Percentiles rank a stretch among this genome's conserved stretches.
phyloP scores from a whole-genome alignment of 345 rosid species.

The Carallia pectinifolia region DNA sequence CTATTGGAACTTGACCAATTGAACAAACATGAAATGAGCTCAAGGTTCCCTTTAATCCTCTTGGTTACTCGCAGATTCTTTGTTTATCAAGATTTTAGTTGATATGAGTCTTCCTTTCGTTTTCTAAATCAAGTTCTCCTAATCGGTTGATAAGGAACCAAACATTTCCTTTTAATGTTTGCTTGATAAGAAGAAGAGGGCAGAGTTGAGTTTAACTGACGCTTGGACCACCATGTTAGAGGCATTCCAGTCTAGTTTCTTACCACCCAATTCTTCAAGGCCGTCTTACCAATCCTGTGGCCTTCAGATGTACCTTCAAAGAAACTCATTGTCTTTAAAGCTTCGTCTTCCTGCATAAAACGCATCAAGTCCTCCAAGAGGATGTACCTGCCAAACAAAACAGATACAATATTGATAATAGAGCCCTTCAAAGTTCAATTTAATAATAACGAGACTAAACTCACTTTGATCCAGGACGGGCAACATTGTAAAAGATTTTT shows the following conservation, averaged over 20 bases:
- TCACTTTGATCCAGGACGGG: conserved; percentile 57
- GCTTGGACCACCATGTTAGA: neutral
- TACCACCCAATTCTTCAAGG: conserved; percentile 92
- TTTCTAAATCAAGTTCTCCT: no score
- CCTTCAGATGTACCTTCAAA: conserved; percentile 74
- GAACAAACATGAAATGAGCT: no score
- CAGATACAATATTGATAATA: neutral
- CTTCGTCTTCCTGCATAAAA: conserved; percentile 67
- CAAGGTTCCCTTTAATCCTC: no score
- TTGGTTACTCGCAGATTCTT: no score
- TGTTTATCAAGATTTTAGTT: no score
- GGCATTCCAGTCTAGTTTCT: conserved; percentile 11
- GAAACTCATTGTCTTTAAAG: conserved; percentile 58
- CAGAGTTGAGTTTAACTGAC: neutral
- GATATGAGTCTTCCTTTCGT: no score
- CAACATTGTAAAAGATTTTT: conserved; percentile 76
- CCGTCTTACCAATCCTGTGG: conserved; percentile 57
- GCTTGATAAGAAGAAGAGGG: no score
- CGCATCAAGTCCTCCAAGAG: conserved; percentile 64
- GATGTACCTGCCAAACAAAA: conserved; percentile 48
- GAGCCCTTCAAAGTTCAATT: neutral
- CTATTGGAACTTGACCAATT: no score
- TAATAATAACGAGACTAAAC: neutral
- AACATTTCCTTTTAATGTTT: no score
- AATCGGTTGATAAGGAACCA: no score